Base-by-base conservation (phyloP, 345 rosid genomes). In the Noccaea bulbosa region DNA sequence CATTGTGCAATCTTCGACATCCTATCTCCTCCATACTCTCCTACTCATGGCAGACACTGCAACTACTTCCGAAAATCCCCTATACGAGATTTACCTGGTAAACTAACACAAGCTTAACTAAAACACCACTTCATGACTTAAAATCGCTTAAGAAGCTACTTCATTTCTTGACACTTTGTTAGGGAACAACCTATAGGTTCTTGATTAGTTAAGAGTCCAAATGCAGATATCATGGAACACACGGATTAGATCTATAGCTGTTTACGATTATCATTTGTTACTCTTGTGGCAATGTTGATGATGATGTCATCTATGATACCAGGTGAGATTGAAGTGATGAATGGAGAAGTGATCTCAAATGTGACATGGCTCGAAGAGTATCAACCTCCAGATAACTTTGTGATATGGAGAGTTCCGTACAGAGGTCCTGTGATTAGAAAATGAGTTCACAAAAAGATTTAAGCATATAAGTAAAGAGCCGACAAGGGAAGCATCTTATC, bases 311-410 rank as follows among this genome's bases (percentile, higher is more conserved):
- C 2, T 62, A 38, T 51, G 44, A 54, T 61, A 62, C 33, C 69
- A 93, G 97, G 88, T 73, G 86, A 86, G 69, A 69, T 87, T 5
- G 86, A 88, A 75, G 77, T 81, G 83, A 67, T 86, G 75, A 81
- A 81, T 59, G 92, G 93, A 66, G 82, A 70, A 67, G 78, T 68
- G 32, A 75, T 79, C 14, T 84, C 94, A 1, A 83, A 86, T 30
- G 81, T 86, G 35, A 74, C 88, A 38, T 89, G 98, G 98, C 81
- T 93, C 34, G 95, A 87, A 85, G 95, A 93, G 81, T 87, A 78
- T 81, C 94, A 77, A 77, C 94, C 90, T 63, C 92, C 96, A 3
- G 97, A 93, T 78, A 80, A 83, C 88, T 86, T 87, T 75, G 87
- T 89, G 78, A 91, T 88, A 32, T 76, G 81, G 77, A 84, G 92